Evolutionary conservation across 2,329 filamentous ascomycete genomes (phyloP).

Genomic region (Venturia oleaginea): DNA sequence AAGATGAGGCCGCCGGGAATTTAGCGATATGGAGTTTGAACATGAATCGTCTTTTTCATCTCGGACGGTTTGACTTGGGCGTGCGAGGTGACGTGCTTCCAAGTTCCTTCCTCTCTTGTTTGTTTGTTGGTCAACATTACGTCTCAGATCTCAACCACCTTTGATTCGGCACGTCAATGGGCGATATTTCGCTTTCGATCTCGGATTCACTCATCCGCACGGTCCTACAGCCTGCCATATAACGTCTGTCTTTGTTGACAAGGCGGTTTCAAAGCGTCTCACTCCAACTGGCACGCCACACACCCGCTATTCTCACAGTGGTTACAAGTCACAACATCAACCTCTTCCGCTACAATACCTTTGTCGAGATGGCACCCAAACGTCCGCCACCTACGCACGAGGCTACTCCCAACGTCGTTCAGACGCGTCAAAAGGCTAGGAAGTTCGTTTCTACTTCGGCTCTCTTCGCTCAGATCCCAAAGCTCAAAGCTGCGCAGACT

Average conservation of each 20-base stretch:
- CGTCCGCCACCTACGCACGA: not conserved
- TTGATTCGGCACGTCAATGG: not conserved
- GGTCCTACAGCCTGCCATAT: not conserved
- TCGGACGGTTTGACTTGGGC: no score
- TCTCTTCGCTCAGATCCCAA: not conserved
- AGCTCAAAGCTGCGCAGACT: not conserved
- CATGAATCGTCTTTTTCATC: not conserved
- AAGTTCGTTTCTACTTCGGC: not conserved
- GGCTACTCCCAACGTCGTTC: not conserved
- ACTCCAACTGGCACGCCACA: not conserved
- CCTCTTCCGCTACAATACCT: not conserved
- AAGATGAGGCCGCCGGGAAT: not conserved
- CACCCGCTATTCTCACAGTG: not conserved
- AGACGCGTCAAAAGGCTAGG: not conserved
- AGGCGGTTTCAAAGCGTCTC: not conserved
- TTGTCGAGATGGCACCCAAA: not conserved
- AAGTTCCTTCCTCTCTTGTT: not conserved
- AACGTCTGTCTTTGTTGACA: not conserved
- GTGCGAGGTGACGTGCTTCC: no score
- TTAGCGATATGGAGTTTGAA: no score
- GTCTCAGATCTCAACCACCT: not conserved
- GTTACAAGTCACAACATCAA: not conserved
- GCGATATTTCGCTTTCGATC: not conserved
- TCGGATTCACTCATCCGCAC: no score
- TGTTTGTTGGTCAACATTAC: not conserved